Evolutionary conservation across 495 filamentous ascomycete species (phyloP).

Genomic region (Neurospora sp.): DNA sequence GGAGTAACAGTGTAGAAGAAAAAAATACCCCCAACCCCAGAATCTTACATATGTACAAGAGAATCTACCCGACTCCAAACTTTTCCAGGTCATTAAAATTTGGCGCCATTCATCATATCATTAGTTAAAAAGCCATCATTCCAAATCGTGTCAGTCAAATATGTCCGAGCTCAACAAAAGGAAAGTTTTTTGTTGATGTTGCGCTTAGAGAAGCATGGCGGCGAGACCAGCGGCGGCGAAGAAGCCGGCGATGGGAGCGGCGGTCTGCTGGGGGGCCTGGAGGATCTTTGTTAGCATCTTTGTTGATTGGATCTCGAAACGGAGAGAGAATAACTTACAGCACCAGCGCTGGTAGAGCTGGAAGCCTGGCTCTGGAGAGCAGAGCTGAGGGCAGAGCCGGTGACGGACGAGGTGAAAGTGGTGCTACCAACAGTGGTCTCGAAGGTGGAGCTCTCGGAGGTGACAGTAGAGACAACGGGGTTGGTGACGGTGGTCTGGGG

Average conservation of each 20-base stretch:
- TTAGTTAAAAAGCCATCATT: background rate
- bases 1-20: background rate
- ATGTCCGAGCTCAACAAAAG: background rate
- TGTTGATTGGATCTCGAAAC: background rate
- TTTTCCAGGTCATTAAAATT: background rate
- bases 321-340: constrained; percentile 1
- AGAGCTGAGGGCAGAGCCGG: constrained; percentile 7
- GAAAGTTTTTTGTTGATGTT: background rate
- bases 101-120: background rate
- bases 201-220: constrained; percentile 20
- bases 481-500: constrained; percentile 6
- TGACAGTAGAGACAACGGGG: constrained; percentile 6
- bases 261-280: constrained; percentile 20
- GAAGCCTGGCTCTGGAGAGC: constrained; percentile 6
- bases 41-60: background rate
- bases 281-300: background rate
- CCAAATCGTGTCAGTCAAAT: background rate
- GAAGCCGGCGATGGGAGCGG: constrained; percentile 22
- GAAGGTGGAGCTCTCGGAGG: constrained; percentile 5
- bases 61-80: background rate
- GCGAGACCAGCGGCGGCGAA: constrained; percentile 28
- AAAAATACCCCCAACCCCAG: background rate
- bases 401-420: constrained; percentile 7
- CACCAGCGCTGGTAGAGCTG: background rate
- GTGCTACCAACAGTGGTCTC: constrained; percentile 10